Evolutionary conservation across 2,329 filamentous ascomycete species (phyloP), one percentile per base, ranked within the genome.

Genomic region (Ophiostoma ips): DNA sequence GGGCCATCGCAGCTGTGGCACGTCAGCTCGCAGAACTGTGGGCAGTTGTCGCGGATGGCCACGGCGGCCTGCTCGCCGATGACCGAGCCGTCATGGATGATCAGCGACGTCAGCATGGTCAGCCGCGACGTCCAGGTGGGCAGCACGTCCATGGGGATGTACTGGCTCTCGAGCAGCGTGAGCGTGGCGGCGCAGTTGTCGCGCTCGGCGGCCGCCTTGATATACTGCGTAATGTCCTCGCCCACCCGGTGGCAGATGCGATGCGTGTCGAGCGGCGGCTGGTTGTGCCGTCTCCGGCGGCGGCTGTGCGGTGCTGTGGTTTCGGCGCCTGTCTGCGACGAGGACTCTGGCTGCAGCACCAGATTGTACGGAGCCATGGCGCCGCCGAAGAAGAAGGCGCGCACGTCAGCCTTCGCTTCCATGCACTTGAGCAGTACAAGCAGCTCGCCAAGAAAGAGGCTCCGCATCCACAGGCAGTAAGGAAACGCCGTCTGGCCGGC

Each of bases 381-480:
- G 1, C 62, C 64, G 3, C 58, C 57, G 45, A 73, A 73, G 54
- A 74, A 71, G 9, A 47, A 56, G 1, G 62, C 51, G 13, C 62
- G 58, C 31, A 63, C 53, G 3, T 48, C 38, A 1, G 52, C 52
- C 24, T 64, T 59, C 28, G 61, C 58, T 9, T 54, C 53, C 34
- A 74, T 67, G 51, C 81, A 75, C 10, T 75, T 70, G 2, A 87
- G 67, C 19, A 84, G 67, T 37, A 76, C 66, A 11, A 68, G 64
- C 1, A 87, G 68, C 58, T 82, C 77, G 49, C 76, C 69, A 10
- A 87, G 70, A 55, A 82, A 76, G 35, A 87, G 67, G 24, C 71
- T 69, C 50, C 73, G 76, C 50, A 87, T 75, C 62, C 83, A 85
- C 35, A 76, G 70, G 58, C 77, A 83, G 60, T 88, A 88, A 0